phyloP scores from a whole-genome alignment of 129 eudicot genomes.

The Heracleum sosnowskyi region DNA sequence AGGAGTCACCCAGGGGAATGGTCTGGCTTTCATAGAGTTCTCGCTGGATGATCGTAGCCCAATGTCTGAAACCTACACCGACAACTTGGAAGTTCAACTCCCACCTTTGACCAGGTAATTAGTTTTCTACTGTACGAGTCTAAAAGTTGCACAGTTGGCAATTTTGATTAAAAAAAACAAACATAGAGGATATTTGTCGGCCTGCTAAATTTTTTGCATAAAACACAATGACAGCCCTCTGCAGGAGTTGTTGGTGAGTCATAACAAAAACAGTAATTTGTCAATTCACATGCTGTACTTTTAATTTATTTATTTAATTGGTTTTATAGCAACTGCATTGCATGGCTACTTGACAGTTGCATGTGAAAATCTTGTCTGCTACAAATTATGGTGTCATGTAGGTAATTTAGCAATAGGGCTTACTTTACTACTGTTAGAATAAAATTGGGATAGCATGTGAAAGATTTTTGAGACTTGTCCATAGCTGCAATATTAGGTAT shows the following conservation, averaged over 20 bases:
- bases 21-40: conserved; percentile 92
- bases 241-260: not conserved
- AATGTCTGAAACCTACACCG: conserved; percentile 78
- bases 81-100: conserved; percentile 62
- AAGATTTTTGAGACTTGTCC: not conserved
- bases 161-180: not conserved
- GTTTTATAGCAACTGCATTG: not conserved
- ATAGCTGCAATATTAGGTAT: not conserved
- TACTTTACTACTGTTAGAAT: not conserved
- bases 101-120: conserved; percentile 71
- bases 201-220: not conserved
- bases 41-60: conserved; percentile 92
- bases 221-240: not conserved
- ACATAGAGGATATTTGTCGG: not conserved
- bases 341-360: not conserved
- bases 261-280: not conserved
- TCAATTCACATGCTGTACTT: not conserved
- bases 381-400: not conserved
- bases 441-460: not conserved
- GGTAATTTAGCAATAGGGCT: not conserved
- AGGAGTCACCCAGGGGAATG: conserved; percentile 96
- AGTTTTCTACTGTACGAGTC: not conserved
- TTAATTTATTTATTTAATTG: not conserved
- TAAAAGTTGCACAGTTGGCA: not conserved
- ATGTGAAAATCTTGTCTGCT: not conserved